Conservation (phyloP, 169 alveolate genomes). For the Plasmodium billcollinsi region DNA sequence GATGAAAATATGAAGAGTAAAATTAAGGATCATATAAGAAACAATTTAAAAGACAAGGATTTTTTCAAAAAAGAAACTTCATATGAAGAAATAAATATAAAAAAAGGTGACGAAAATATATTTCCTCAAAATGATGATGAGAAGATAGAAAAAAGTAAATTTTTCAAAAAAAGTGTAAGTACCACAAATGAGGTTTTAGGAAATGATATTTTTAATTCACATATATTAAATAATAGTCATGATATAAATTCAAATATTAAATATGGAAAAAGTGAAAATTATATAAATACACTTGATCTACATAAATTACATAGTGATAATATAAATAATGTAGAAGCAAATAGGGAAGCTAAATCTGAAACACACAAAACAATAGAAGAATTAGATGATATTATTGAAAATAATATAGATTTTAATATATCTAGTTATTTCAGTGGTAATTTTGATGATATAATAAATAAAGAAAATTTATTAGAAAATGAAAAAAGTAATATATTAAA, state of each 20-base stretch:
- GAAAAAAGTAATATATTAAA: neutral
- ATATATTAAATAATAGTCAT: constrained; percentile 7
- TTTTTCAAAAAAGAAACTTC: neutral
- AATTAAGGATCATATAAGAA: neutral
- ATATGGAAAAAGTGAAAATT: constrained; percentile 3
- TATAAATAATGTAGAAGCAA: constrained; percentile 3
- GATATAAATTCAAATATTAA: constrained; percentile 16
- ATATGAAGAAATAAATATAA: neutral
- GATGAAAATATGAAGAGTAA: neutral
- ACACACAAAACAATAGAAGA: constrained; percentile 21
- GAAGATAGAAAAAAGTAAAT: no score
- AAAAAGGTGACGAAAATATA: neutral
- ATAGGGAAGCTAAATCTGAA: neutral
- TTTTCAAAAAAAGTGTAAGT: no score
- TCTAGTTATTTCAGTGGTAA: constrained; percentile 75
- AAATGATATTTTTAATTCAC: neutral
- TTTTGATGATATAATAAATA: constrained; percentile 11
- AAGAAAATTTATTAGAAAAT: neutral
- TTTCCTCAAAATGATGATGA: neutral
- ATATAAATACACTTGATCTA: neutral
- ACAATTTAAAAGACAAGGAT: neutral
- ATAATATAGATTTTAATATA: constrained; percentile 52
- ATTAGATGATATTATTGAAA: constrained; percentile 67
- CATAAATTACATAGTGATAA: neutral
- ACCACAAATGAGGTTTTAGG: neutral